Percentiles rank a stretch among this genome's conserved stretches.
phyloP scores from a whole-genome alignment of 176 grass and related monocot genomes.

The Zizania latifolia region DNA sequence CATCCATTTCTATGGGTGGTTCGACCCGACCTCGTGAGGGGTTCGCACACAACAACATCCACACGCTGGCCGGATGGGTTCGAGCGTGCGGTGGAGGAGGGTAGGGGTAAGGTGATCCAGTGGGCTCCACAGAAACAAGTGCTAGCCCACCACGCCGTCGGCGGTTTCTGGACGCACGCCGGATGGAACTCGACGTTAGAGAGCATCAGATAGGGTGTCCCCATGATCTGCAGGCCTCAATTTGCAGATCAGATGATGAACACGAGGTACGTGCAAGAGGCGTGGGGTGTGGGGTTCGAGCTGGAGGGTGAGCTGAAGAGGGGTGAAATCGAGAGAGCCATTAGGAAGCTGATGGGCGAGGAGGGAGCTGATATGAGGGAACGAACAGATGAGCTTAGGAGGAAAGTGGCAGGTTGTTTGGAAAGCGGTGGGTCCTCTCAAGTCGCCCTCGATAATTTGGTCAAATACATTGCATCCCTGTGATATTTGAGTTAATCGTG shows the following conservation, averaged over 20 bases:
- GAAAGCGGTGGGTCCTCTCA: not conserved
- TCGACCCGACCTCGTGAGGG: not conserved
- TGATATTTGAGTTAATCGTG: not conserved
- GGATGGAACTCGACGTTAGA: constrained; percentile 45
- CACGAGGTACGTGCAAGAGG: not conserved
- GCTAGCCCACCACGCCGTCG: constrained; percentile 22
- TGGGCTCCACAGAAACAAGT: constrained; percentile 46
- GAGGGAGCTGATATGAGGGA: not conserved
- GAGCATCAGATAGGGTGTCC: constrained; percentile 17
- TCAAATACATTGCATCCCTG: not conserved
- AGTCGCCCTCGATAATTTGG: not conserved
- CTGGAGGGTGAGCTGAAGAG: constrained; percentile 21
- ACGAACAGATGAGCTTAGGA: constrained; percentile 12
- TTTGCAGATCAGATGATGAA: constrained; percentile 40
- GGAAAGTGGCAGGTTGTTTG: not conserved
- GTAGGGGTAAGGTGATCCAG: constrained; percentile 8
- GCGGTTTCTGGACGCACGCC: constrained; percentile 27
- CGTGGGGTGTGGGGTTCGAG: constrained; percentile 25
- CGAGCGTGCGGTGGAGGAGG: not conserved
- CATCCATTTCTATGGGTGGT: constrained; percentile 38
- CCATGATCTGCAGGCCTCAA: constrained; percentile 18
- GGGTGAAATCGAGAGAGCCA: not conserved
- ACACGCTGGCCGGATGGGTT: not conserved
- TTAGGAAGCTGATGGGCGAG: constrained; percentile 23
- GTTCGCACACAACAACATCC: not conserved